These are phyloP conservation scores for Coemansia sp. DNA, from an alignment of 192 early-diverging fungal species.

Conservation along the genomic window DNA sequence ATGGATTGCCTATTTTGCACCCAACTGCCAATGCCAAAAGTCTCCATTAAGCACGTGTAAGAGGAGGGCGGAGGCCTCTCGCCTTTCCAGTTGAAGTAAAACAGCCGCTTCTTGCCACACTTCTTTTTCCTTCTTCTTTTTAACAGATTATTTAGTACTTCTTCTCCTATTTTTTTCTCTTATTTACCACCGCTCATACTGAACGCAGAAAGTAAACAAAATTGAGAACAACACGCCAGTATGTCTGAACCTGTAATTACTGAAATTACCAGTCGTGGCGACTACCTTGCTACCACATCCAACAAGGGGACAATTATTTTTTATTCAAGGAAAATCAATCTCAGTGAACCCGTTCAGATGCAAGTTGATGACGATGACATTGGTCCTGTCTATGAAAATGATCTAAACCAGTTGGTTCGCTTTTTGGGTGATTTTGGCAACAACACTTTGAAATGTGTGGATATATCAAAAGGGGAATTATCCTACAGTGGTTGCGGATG, in stretches of 20 bases:
- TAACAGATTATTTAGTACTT: not conserved
- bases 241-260: not conserved
- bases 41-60: not conserved
- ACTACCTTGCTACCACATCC: not conserved
- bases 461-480: not conserved
- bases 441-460: not conserved
- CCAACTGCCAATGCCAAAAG: not conserved
- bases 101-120: not conserved
- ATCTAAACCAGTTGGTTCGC: not conserved
- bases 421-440: not conserved
- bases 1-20: not conserved
- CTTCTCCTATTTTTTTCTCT: not conserved
- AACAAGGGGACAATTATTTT: not conserved
- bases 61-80: not conserved
- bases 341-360: not conserved
- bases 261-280: not conserved
- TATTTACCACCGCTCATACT: not conserved
- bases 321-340: not conserved
- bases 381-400: not conserved
- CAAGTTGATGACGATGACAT: not conserved
- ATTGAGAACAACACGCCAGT: too few relatives aligned
- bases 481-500: not conserved
- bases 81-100: not conserved
- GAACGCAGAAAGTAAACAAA: not conserved
- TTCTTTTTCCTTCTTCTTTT: not conserved